Percentiles rank a stretch among this genome's conserved stretches.
Evolutionary conservation across 2,329 filamentous ascomycete genomes (phyloP).

Genomic region (Aspergillus sp.): DNA sequence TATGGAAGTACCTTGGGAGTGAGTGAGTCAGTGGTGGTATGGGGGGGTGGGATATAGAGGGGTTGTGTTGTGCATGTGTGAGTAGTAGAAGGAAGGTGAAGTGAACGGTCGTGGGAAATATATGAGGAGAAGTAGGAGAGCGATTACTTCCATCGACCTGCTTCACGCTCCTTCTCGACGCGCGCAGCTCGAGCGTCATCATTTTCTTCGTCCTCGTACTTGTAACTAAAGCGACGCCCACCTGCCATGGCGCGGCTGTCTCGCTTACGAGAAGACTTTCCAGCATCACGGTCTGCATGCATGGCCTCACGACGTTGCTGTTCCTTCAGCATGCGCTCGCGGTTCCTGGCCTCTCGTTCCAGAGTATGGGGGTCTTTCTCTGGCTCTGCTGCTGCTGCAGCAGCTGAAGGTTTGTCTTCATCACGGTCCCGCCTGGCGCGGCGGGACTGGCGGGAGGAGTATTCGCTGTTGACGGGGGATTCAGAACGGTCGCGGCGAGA

Average conservation of each 20-base stretch:
- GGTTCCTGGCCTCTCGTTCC: conserved; percentile 68
- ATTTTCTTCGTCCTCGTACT: conserved; percentile 51
- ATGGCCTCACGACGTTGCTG: conserved; percentile 64
- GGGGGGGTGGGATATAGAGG: neutral
- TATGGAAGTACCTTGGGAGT: too few relatives aligned
- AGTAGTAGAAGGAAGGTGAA: too few relatives aligned
- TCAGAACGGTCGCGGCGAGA: conserved; percentile 45
- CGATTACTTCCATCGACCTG: conserved; percentile 31
- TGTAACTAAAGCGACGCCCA: conserved; percentile 49
- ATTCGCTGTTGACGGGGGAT: conserved; percentile 35
- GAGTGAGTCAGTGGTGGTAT: neutral
- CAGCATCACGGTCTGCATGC: conserved; percentile 29
- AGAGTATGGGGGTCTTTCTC: conserved; percentile 70
- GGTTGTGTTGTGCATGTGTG: neutral
- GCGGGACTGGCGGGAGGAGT: conserved; percentile 37
- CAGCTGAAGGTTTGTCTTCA: conserved; percentile 22
- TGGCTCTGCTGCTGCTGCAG: conserved; percentile 24
- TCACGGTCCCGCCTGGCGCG: conserved; percentile 40
- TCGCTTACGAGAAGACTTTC: conserved; percentile 36
- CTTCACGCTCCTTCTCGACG: conserved; percentile 45
- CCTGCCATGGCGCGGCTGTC: conserved; percentile 33
- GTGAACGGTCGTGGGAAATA: neutral
- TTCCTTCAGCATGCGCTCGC: conserved; percentile 66
- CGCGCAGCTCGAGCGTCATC: conserved; percentile 38
- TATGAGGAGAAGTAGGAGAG: neutral